Evolutionary conservation across 2,329 filamentous ascomycete genomes (phyloP).

Genomic region (Endothia cerciana): DNA sequence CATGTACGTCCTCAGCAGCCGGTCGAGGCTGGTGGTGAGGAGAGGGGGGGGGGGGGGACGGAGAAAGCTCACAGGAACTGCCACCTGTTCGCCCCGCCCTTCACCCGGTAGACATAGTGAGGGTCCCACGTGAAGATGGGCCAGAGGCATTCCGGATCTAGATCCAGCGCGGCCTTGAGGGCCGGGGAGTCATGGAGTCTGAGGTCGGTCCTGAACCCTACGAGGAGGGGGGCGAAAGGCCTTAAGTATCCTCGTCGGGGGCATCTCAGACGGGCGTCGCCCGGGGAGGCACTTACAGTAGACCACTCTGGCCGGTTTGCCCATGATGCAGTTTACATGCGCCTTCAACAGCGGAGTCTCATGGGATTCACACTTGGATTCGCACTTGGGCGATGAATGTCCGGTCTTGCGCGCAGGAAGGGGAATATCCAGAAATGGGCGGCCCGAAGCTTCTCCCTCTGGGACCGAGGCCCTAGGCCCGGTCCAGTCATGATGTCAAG

Average conservation of each 20-base stretch:
- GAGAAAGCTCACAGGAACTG: conserved; percentile 63
- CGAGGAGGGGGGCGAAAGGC: not conserved
- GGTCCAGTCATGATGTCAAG: conserved; percentile 45
- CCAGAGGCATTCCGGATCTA: conserved; percentile 70
- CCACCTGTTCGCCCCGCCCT: conserved; percentile 75
- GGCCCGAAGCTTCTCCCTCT: too few species aligned
- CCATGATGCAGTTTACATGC: conserved; percentile 5
- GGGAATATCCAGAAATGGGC: too few species aligned
- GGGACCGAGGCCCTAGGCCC: not conserved
- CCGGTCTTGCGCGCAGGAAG: too few species aligned
- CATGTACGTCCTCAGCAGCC: too few species aligned
- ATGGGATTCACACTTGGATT: too few species aligned
- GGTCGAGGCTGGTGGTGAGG: not conserved
- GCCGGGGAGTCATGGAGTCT: conserved; percentile 79
- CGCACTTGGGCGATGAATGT: too few species aligned
- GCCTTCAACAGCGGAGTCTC: too few species aligned
- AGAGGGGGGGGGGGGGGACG: not conserved
- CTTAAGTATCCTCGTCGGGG: not conserved
- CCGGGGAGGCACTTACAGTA: conserved; percentile 11
- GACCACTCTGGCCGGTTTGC: conserved; percentile 20
- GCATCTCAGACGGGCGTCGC: not conserved
- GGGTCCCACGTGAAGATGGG: conserved; percentile 83
- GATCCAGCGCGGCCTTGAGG: conserved; percentile 70
- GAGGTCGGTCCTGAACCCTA: conserved; percentile 75
- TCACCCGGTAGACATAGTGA: conserved; percentile 74